Conservation (phyloP, 495 filamentous ascomycete genomes). For the Penicillium roqueforti region DNA sequence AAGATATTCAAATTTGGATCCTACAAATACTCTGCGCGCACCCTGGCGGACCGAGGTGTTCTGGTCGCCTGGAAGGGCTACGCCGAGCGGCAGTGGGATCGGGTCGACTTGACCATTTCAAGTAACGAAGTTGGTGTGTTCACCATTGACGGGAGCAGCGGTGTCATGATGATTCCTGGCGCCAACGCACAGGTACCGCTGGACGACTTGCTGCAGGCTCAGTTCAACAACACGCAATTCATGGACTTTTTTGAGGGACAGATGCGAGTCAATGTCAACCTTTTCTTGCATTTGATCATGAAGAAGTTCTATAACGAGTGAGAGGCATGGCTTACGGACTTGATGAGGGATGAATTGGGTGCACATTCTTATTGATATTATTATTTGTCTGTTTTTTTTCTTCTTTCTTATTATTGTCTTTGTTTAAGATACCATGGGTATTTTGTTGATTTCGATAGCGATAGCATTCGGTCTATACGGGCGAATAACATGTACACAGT, state of each 20-base stretch:
- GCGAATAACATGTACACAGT: slow-evolving; percentile 29
- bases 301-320: slow-evolving; percentile 90
- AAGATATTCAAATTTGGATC: slow-evolving; percentile 95
- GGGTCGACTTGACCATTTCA: slow-evolving; percentile 87
- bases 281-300: slow-evolving; percentile 92
- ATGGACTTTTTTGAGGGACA: slow-evolving; percentile 90
- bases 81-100: slow-evolving; percentile 79
- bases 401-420: slow-evolving; percentile 21
- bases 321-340: slow-evolving; percentile 21
- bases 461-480: slow-evolving; percentile 16
- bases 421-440: slow-evolving; percentile 34
- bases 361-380: slow-evolving; percentile 28
- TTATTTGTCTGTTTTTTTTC: slow-evolving; percentile 21
- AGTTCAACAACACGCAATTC: slow-evolving; percentile 94
- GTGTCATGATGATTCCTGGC: slow-evolving; percentile 93
- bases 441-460: slow-evolving; percentile 30
- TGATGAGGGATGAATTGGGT: slow-evolving; percentile 26
- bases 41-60: slow-evolving; percentile 88
- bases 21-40: slow-evolving; percentile 91
- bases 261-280: slow-evolving; percentile 87
- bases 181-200: slow-evolving; percentile 85
- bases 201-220: slow-evolving; percentile 91
- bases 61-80: slow-evolving; percentile 85
- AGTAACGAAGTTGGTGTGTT: slow-evolving; percentile 95
- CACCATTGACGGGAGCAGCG: slow-evolving; percentile 82